Evolutionary conservation across 75 land plant genomes (phyloP), one percentile per base, ranked within the genome.

Genomic region (Selaginella tamariscina): DNA sequence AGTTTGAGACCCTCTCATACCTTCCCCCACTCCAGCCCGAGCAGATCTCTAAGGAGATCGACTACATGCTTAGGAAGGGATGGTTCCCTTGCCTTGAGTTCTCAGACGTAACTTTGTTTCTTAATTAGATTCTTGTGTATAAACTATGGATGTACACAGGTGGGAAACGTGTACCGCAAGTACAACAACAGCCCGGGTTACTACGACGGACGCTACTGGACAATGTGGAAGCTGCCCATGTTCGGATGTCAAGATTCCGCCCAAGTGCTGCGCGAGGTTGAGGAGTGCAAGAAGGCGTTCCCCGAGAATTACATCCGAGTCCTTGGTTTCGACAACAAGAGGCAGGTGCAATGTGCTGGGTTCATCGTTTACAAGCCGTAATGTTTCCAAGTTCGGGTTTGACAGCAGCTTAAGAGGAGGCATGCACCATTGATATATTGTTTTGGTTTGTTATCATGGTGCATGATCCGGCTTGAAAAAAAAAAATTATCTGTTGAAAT

Each of bases 161-260:
- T 8, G 8, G 63, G 63, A 59, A 8, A 59, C 27, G 63, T 59
- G 63, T 23, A 26, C 26, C 62, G 62, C 21, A 21, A 59, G 21
- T 27, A n/a, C 62, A 5, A 59, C 62, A 23, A 0, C 0, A 28
- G 39, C 24, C 70, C 54, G 11, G 90, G 87, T 23, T 86, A 84
- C 85, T 86, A 86, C 30, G 85, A 86, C 55, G 94, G 90, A 26
- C 77, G 90, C 1, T 88, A 85, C 78, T 88, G 91, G 89, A 77
- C 82, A 54, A 86, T 88, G 91, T 87, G 88, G 88, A 87, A 85
- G 81, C 75, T 87, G 67, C 90, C 90, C 33, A 87, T 87, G 91
- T 88, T 81, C 59, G 93, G 93, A 1, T 88, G 93, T 84, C 83
- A 70, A 1, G 92, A 88, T 66, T 5, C 89, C 0, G 5, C 73